Base-by-base conservation (phyloP, 176 grass and related monocot genomes). In the Ananas comosus region DNA sequence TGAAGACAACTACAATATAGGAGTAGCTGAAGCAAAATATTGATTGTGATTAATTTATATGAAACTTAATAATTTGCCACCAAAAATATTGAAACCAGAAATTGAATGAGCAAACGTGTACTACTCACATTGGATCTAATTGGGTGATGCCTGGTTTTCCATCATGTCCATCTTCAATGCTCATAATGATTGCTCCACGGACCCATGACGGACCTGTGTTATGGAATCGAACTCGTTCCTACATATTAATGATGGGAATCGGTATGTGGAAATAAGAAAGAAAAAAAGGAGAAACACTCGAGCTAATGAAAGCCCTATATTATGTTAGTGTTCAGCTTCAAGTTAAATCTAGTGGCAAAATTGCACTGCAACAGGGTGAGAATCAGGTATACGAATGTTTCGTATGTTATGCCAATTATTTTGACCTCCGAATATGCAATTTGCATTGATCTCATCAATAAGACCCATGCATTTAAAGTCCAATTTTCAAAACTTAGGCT, bases 211-310 rank as follows among this genome's bases (percentile, higher is more conserved):
- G 76, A 13, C 88, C 92, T 72, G 92, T 91, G 77, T 91, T 96
- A 73, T 96, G 88, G 79, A 96, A 96, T 12, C 2, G 76, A 23
- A 96, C 74, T 69, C 88, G 84, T 91, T 81, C 51, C 92, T 96
- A 70, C 5, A 42, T 42, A 67, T 75, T 84, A 27, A 84, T 50
- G 19, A 80, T 52, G 78, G 14, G 33, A 78, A 27, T 47, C 17
- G 54, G 18, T 54, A 74, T 13, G 71, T 16, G 53, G 59, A 42
- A 64, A 2, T 23, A 48, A 64, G 21, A 61, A 61, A 61, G 21
- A 18, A 19, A 10, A n/a, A 22, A 10, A 10, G 16, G 21, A 22
- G 9, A 61, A 61, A 42, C 33, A 42, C 33, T 42, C 4, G 7
- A 7, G 6, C 33, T 7, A 42, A 42, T 42, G 33, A 42, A 42